These are phyloP conservation scores for Areca catechu DNA, from an alignment of 176 grass and related monocot species.

Conservation along the genomic window DNA sequence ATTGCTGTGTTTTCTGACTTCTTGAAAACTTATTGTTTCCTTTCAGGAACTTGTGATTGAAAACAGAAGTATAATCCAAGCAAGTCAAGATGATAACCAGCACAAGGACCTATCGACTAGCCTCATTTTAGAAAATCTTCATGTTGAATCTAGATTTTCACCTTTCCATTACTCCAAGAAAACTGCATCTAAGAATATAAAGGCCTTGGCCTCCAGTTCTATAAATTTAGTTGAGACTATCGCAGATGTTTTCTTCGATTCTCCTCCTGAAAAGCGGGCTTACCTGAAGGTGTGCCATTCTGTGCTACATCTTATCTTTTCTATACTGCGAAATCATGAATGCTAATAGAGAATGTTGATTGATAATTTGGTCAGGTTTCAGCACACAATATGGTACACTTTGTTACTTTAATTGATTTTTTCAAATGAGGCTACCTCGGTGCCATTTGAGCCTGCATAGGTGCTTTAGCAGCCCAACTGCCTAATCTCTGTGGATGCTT, in stretches of 20 bases:
- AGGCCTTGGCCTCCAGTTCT: slow-evolving; percentile 52
- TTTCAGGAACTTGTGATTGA: slow-evolving; percentile 65
- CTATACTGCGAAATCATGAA: too few species aligned
- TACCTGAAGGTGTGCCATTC: slow-evolving; percentile 51
- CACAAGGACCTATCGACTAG: slow-evolving; percentile 26
- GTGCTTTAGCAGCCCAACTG: too few species aligned
- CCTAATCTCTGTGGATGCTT: too few species aligned
- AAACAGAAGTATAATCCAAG: slow-evolving; percentile 43
- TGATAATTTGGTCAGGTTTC: too few species aligned
- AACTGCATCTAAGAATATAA: slow-evolving; percentile 56
- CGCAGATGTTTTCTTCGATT: slow-evolving; percentile 51
- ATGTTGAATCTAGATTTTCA: slow-evolving; percentile 26
- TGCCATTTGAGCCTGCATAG: too few species aligned
- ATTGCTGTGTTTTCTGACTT: slow-evolving; percentile 10
- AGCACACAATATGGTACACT: too few species aligned
- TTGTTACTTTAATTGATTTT: too few species aligned
- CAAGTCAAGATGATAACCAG: slow-evolving; percentile 36
- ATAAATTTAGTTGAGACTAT: slow-evolving; percentile 56
- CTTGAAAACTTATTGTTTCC: slow-evolving; percentile 26
- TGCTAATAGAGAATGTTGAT: too few species aligned
- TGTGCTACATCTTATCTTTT: slow-evolving; percentile 9
- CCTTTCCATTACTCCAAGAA: slow-evolving; percentile 42
- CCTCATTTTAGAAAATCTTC: slow-evolving; percentile 26
- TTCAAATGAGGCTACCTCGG: too few species aligned
- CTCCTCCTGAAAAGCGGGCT: slow-evolving; percentile 61